Base-by-base conservation (phyloP, 106 monocot species). In the Triglochin maritima region DNA sequence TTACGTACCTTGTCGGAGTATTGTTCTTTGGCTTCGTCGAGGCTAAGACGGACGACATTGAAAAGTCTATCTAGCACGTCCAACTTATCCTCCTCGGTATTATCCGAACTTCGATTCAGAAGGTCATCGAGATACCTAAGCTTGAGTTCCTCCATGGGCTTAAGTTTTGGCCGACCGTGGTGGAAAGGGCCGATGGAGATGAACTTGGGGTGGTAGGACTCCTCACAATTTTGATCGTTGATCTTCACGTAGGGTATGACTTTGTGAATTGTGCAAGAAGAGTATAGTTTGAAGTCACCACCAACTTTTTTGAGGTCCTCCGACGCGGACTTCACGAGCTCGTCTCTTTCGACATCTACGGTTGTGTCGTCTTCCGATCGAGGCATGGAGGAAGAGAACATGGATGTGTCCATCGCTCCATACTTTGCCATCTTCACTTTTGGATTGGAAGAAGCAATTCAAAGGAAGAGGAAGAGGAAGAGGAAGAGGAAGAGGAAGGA, bases 121-220 rank as follows among this genome's bases (percentile, higher is more conserved):
- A 74, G 47, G 12, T 67, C 49, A 0, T 41, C 42, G 43, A 74
- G 66, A 17, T 58, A 74, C 3, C 42, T 2, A 49, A 46, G 44
- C 43, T 74, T 74, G 59, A 66, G 4, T 1, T 45, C 10, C 42
- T 71, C 62, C 72, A 68, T 66, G 55, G 7, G 46, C 57, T 13
- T 11, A 42, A 74, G 64, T 12, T 4, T 44, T 7, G 6, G 15
- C 16, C 51, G 48, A 13, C 57, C 62, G 46, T 16, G 69, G 50
- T 79, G 79, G 58, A 63, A 74, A 2, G 79, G 74, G 49, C 71
- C 77, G 77, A 77, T 60, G 62, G 77, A 64, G 50, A 77, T 60
- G 64, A 77, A 6, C 43, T 15, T 54, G 12, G 70, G 77, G 3
- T 64, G 46, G 65, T 77, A 77, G 48, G 56, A 43, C 11, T 16